Evolutionary conservation across 352 stramenopile genomes (phyloP), one percentile per base, ranked within the genome.

Genomic region (Chloridella minuta): DNA sequence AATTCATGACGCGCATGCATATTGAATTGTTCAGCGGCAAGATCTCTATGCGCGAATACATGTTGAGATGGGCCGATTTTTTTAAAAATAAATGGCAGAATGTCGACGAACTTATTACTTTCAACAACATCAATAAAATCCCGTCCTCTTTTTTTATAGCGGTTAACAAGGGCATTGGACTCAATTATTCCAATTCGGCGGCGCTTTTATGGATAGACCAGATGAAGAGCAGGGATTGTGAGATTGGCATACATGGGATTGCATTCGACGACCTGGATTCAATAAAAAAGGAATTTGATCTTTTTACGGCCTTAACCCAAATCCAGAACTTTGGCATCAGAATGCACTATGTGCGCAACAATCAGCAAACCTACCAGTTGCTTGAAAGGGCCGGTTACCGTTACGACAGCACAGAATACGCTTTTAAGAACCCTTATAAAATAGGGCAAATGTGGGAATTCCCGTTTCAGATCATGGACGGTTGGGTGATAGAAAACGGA

Each of bases 61-160:
- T n/a, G 40, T n/a, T 66, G 10, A 10, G 40, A 10, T 66, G 40
- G 40, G 10, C 40, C 10, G 40, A 66, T 66, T 66, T 66, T 66
- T 66, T 66, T 66, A 66, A 66, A n/a, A 66, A 66, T 66, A 66
- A 66, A 66, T 66, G 40, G 40, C 40, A 66, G n/a, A 66, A 66
- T n/a, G n/a, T 66, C n/a, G 40, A 66, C n/a, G 40, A 66, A 66
- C 40, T 66, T n/a, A 66, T 66, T n/a, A 66, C 40, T n/a, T 66
- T 66, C n/a, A 66, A 66, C n/a, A 66, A 66, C n/a, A 66, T 66
- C n/a, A 10, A 66, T n/a, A 10, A 66, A 10, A 66, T 66, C 40
- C 40, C 40, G 10, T 66, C 40, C n/a, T 66, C 40, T 66, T 66
- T 66, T 66, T 66, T 66, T 66, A 66, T 66, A 18, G 10, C 40